Evolutionary conservation across 306 rosid genomes (phyloP).

Genomic region (Mucuna pruriens): DNA sequence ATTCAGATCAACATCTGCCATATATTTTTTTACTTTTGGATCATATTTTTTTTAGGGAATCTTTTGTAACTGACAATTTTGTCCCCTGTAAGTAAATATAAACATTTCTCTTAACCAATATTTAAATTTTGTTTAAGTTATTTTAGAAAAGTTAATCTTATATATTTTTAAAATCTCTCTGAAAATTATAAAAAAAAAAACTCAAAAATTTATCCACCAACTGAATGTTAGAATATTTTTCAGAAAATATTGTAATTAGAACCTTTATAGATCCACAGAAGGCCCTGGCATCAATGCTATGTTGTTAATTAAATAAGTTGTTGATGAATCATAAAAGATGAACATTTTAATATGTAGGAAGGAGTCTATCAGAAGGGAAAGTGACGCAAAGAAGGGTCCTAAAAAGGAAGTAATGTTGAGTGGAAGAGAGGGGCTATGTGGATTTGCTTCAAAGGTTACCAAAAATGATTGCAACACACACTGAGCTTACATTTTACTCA

Average conservation of each 20-base stretch:
- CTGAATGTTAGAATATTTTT: background rate
- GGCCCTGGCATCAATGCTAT: background rate
- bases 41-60: no score
- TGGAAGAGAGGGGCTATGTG: constrained; percentile 35
- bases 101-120: no score
- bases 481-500: constrained; percentile 68
- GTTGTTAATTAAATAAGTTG: background rate
- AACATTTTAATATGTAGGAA: background rate
- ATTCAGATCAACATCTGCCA: background rate
- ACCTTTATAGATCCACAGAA: background rate
- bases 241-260: background rate
- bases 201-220: background rate
- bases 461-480: constrained; percentile 64
- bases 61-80: no score
- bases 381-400: background rate
- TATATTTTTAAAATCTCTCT: background rate
- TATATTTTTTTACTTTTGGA: background rate
- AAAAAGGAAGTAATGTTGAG: constrained; percentile 18
- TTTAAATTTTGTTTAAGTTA: background rate
- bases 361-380: constrained; percentile 34
- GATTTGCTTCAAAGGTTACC: constrained; percentile 65
- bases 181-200: background rate
- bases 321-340: background rate
- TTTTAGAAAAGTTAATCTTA: background rate
- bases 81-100: no score